phyloP scores from a whole-genome alignment of 2,329 filamentous ascomycete genomes.

The Penicillium sp. region DNA sequence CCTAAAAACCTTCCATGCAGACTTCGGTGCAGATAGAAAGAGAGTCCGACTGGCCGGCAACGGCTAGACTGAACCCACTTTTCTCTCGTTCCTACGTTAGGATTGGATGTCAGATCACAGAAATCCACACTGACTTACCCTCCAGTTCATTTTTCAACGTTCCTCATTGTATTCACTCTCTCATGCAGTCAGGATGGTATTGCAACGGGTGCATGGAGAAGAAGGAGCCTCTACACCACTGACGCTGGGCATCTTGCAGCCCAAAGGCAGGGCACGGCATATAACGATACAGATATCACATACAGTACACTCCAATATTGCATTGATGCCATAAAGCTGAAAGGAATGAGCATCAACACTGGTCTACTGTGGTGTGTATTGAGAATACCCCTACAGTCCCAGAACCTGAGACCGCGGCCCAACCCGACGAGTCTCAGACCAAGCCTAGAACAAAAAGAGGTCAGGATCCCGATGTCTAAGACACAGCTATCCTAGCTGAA shows the following conservation, averaged over 20 bases:
- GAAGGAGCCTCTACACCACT: neutral
- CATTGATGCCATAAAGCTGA: neutral
- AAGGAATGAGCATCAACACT: neutral
- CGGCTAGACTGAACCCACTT: constrained; percentile 2
- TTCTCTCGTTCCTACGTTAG: constrained; percentile 1
- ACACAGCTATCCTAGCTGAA: constrained; percentile 9
- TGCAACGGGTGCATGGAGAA: constrained; percentile 4
- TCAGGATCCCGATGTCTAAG: constrained; percentile 22
- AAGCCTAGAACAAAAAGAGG: constrained; percentile 8
- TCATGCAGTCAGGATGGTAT: constrained; percentile 4
- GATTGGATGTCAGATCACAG: constrained; percentile 3
- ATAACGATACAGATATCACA: constrained; percentile 5
- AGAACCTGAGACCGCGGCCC: constrained; percentile 1
- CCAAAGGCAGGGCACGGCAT: constrained; percentile 6
- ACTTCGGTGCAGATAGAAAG: constrained; percentile 30
- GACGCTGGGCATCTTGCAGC: neutral
- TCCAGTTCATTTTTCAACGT: constrained; percentile 13
- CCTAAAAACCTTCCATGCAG: constrained; percentile 34
- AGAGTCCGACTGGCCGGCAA: constrained; percentile 21
- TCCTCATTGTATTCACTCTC: constrained; percentile 12
- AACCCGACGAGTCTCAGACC: constrained; percentile 3
- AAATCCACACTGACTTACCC: constrained; percentile 11
- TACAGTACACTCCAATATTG: neutral
- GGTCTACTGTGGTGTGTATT: neutral
- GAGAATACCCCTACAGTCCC: neutral